Conservation (phyloP, 2,329 filamentous ascomycete genomes). For the Alternaria brassicae region DNA sequence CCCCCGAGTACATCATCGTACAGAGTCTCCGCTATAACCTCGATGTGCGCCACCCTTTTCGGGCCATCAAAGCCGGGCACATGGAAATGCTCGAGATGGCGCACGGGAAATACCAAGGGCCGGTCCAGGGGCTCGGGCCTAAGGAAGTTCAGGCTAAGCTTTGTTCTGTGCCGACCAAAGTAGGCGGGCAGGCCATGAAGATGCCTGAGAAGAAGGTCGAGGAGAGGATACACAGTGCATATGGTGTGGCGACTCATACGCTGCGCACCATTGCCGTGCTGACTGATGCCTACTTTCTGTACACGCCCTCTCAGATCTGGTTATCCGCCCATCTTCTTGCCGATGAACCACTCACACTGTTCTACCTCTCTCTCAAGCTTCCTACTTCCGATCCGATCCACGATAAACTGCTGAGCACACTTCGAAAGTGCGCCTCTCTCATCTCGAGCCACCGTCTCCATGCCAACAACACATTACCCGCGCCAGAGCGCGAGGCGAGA, state of each 20-base stretch:
- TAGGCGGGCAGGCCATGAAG: constrained; percentile 21
- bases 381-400: constrained; percentile 35
- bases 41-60: constrained; percentile 89
- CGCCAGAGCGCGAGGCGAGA: constrained; percentile 40
- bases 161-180: constrained; percentile 33
- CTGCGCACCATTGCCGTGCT: constrained; percentile 74
- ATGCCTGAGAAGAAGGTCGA: constrained; percentile 34
- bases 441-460: constrained; percentile 44
- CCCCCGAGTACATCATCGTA: constrained; percentile 89
- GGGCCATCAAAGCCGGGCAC: constrained; percentile 83
- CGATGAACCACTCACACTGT: constrained; percentile 67
- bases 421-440: constrained; percentile 51
- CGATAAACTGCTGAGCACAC: constrained; percentile 48
- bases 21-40: constrained; percentile 94
- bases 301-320: constrained; percentile 93
- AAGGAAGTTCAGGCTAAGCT: constrained; percentile 40
- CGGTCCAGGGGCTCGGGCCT: constrained; percentile 26
- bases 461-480: constrained; percentile 17
- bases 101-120: constrained; percentile 62
- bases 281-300: constrained; percentile 97
- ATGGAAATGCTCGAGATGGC: constrained; percentile 78
- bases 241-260: constrained; percentile 68
- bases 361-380: constrained; percentile 56
- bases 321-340: constrained; percentile 79
- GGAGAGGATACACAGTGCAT: constrained; percentile 66